Evolutionary conservation across 1,284 basidiomycete species (phyloP), one percentile per base, ranked within the genome.

Genomic region (Calocybe gambosa): DNA sequence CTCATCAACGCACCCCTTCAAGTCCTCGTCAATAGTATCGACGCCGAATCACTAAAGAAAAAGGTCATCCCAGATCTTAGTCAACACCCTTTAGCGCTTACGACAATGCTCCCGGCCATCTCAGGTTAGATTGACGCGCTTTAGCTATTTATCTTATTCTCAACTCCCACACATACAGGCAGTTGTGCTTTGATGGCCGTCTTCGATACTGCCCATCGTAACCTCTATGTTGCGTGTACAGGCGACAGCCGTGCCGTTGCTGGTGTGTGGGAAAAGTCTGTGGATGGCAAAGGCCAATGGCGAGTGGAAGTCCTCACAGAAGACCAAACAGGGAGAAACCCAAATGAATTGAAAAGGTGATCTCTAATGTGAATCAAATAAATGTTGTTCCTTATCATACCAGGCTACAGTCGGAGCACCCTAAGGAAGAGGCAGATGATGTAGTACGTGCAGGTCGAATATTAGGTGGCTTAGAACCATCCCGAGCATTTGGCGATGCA

Each of bases 171-270:
- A 50, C 45, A 10, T 51, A 43, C 37, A 74, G 93, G 93, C 4
- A 93, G 91, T 49, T 96, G 93, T 62, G 91, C 93, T 0, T 69
- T 96, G 43, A 75, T 93, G 61, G 83, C 91, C 0, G 63, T 93
- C 31, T 77, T 98, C 48, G 94, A 97, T 60, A 89, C 88, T 0
- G 80, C 85, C 18, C 75, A 86, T 51, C 75, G 75, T 41, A 82
- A 91, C 58, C 64, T 97, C 29, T 94, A 94, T 58, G 81, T 97
- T 31, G 95, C 96, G 1, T 86, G 86, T 55, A 87, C 93, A 5
- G 96, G 96, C 1, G 96, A 99, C 63, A 89, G 89, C 58, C 81
- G 96, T 37, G 96, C 96, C 8, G 91, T 99, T 2, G 94, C 95
- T 10, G 96, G 96, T 21, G 80, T 92, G 49, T 95, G 91, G 86